Evolutionary conservation across 331 rosid genomes (phyloP), one percentile per base, ranked within the genome.

Genomic region (Malus hybrid): DNA sequence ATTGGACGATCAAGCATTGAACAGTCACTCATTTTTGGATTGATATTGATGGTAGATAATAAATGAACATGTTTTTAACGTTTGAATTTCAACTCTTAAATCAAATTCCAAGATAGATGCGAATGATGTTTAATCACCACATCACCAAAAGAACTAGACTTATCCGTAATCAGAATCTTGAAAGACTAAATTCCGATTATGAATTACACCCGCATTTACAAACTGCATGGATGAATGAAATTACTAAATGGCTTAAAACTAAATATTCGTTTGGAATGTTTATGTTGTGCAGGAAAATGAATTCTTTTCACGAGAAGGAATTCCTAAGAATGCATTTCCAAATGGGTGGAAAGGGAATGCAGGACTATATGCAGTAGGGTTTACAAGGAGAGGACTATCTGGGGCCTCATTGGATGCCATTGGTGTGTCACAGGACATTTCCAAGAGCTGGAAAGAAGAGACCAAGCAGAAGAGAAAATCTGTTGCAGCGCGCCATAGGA

Each of bases 301-400:
- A 2, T 85, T 90, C 71, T 93, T 93, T 84, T 85, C 95, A 10
- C 66, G 81, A 12, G 96, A 93, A 74, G 97, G 98, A 66, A 76
- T 85, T 32, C 96, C 95, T 11, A 93, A 73, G 74, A 78, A 89
- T 57, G 86, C 90, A 83, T 91, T 93, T 62, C 98, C 95, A 74
- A 90, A 90, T 86, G 95, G 97, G 7, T 93, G 98, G 98, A 93
- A 91, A 81, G 96, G 96, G 18, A 93, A 88, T 20, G 86, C 73
- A 32, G 96, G 97, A 27, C 87, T 93, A 0, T 93, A 91, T 72
- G 97, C 97, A 4, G 98, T 93, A 62, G 98, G 98, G 73, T 93
- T 93, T 79, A 90, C 98, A 73, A 86, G 92, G 79, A 93, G 85
- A 81, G 98, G 98, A 44, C 78, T 93, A 4, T 83, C 98, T 36